Conservation (phyloP, 1,139 yeast genomes). For the Schwanniomyces etchellsii region DNA sequence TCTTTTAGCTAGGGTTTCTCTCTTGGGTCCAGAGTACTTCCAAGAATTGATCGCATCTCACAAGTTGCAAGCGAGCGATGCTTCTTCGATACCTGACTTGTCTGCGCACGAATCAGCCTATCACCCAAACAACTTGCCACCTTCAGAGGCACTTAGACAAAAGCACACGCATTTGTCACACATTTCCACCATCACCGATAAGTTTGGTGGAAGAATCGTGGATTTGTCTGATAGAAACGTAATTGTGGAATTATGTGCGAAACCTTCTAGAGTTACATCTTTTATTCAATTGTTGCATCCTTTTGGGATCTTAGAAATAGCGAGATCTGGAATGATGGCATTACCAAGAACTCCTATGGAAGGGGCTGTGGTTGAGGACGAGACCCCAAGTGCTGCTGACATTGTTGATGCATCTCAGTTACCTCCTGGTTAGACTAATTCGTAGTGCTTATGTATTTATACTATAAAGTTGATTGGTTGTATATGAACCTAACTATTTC, state of each 20-base stretch:
- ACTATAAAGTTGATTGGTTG: background rate
- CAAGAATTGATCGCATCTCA: conserved; percentile 92
- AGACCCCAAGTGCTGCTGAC: conserved; percentile 57
- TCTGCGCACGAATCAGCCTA: conserved; percentile 50
- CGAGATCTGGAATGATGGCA: conserved; percentile 98
- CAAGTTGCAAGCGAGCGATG: conserved; percentile 42
- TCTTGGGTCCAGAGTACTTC: conserved; percentile 95
- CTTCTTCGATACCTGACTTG: conserved; percentile 39
- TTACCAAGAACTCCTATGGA: conserved; percentile 90
- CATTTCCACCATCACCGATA: conserved; percentile 70
- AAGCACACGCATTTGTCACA: conserved; percentile 86
- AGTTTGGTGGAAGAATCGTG: conserved; percentile 89
- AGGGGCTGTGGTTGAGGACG: conserved; percentile 43
- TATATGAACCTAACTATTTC: no score
- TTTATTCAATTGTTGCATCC: conserved; percentile 89
- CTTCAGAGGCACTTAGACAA: conserved; percentile 90
- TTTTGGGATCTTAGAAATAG: conserved; percentile 92
- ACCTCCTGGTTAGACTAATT: conserved; percentile 76
- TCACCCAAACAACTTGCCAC: conserved; percentile 88
- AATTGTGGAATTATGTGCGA: conserved; percentile 89
- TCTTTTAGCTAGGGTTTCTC: conserved; percentile 82
- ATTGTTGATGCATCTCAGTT: conserved; percentile 74
- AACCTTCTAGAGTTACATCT: conserved; percentile 83
- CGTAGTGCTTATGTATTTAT: no score
- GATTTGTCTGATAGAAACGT: conserved; percentile 93